Evolutionary conservation across 73 alveolate genomes (phyloP).

Genomic region (Paramecium bursaria): DNA sequence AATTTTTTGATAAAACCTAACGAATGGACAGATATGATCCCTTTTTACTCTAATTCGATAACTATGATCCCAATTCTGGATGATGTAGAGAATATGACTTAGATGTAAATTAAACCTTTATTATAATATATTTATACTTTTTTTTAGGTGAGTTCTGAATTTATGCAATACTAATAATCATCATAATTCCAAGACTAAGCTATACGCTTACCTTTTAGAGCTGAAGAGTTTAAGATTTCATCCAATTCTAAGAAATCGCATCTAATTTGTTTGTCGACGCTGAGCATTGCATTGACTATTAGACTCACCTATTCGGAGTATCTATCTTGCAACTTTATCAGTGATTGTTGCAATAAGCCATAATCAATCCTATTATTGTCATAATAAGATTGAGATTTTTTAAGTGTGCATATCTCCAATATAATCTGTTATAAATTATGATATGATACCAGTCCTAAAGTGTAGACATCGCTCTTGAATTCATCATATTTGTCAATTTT

Average conservation of each 20-base stretch:
- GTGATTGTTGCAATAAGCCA: background rate
- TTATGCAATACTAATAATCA: conserved; percentile 23
- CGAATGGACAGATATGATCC: conserved; percentile 37
- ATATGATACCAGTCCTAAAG: conserved; percentile 31
- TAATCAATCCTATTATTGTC: conserved; percentile 3
- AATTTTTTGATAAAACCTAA: conserved; percentile 53
- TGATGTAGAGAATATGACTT: conserved; percentile 4
- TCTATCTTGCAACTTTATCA: background rate
- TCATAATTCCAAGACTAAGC: conserved; percentile 14
- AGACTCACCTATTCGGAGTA: conserved; percentile 1
- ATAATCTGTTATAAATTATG: background rate
- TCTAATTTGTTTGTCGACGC: background rate
- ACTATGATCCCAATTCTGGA: conserved; percentile 38
- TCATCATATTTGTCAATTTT: conserved; percentile 19
- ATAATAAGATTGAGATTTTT: background rate
- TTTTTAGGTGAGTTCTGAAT: background rate
- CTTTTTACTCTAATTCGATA: conserved; percentile 38
- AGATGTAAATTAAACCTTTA: conserved; percentile 40
- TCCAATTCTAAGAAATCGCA: conserved; percentile 44
- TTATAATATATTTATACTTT: background rate
- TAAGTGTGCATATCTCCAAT: conserved; percentile 30
- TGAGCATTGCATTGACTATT: conserved; percentile 19
- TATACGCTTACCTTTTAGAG: conserved; percentile 5
- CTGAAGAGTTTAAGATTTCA: background rate
- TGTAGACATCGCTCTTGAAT: conserved; percentile 17